phyloP scores from a whole-genome alignment of 768 basidiomycete species.

The Scleroderma bovista region DNA sequence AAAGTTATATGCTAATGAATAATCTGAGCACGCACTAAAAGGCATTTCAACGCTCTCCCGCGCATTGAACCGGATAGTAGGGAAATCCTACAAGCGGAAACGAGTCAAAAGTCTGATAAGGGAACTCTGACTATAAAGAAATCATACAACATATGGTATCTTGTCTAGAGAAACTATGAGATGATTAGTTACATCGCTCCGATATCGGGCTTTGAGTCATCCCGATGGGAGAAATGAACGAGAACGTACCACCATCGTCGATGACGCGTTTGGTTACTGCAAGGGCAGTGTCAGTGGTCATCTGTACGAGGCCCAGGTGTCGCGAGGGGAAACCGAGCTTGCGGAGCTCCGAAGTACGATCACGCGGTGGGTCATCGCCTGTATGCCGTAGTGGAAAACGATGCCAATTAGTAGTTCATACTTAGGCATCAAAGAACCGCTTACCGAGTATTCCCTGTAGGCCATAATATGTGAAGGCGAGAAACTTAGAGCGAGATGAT shows the following conservation, averaged over 20 bases:
- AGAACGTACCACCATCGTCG: slow-evolving; percentile 52
- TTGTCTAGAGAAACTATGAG: slow-evolving; percentile 52
- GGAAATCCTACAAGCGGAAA: slow-evolving; percentile 60
- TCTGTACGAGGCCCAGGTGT: slow-evolving; percentile 83
- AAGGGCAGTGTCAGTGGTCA: slow-evolving; percentile 98
- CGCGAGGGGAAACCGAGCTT: slow-evolving; percentile 81
- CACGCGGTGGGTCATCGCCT: slow-evolving; percentile 96
- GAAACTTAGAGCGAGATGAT: neutral
- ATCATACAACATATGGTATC: slow-evolving; percentile 62
- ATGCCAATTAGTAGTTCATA: neutral
- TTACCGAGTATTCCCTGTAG: slow-evolving; percentile 57
- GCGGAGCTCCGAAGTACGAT: slow-evolving; percentile 86
- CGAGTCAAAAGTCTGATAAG: neutral
- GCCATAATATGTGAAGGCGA: neutral
- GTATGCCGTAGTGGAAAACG: slow-evolving; percentile 3
- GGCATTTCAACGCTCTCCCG: slow-evolving; percentile 98
- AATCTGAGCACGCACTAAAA: slow-evolving; percentile 57
- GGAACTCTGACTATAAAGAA: slow-evolving; percentile 14
- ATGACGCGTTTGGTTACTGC: slow-evolving; percentile 86
- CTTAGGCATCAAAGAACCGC: neutral
- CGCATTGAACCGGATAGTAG: slow-evolving; percentile 81
- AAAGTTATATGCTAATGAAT: neutral
- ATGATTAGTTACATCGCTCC: neutral
- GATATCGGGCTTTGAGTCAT: neutral
- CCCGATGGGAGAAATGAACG: neutral